These are phyloP conservation scores for Pistacia integerrima DNA, from an alignment of 345 rosid species.

Conservation along the genomic window DNA sequence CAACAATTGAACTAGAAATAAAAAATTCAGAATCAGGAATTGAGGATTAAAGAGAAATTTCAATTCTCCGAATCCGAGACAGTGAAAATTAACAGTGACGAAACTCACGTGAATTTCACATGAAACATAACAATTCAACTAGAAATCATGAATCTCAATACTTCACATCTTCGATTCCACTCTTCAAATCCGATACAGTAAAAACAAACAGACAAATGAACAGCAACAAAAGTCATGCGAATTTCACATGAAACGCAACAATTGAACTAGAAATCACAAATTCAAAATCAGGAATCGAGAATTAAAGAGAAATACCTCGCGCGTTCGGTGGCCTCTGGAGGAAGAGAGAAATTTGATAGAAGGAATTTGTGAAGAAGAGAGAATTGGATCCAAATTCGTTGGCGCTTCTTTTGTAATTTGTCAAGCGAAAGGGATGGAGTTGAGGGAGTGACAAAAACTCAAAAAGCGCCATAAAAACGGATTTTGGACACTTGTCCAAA, in stretches of 20 bases:
- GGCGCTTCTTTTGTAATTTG: slow-evolving; percentile 41
- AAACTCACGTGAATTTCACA: neutral
- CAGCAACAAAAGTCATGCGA: neutral
- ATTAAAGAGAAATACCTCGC: no score
- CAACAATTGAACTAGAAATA: neutral
- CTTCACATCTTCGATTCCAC: no score
- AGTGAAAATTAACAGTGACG: no score
- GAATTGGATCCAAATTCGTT: slow-evolving; percentile 57
- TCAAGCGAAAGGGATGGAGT: neutral
- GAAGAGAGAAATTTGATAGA: neutral
- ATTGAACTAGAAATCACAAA: neutral
- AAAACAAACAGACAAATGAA: neutral
- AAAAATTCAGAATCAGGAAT: no score
- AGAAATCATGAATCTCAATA: no score
- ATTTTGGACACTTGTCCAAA: slow-evolving; percentile 14
- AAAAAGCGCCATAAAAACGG: neutral
- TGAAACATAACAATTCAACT: neutral
- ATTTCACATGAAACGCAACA: no score
- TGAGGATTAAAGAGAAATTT: neutral
- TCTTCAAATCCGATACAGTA: no score
- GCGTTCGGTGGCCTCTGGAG: neutral
- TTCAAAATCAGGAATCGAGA: neutral
- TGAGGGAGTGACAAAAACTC: neutral
- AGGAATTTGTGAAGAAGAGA: neutral
- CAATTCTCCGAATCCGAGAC: neutral